phyloP scores from a whole-genome alignment of 306 rosid genomes.

The Trifolium subterraneum region DNA sequence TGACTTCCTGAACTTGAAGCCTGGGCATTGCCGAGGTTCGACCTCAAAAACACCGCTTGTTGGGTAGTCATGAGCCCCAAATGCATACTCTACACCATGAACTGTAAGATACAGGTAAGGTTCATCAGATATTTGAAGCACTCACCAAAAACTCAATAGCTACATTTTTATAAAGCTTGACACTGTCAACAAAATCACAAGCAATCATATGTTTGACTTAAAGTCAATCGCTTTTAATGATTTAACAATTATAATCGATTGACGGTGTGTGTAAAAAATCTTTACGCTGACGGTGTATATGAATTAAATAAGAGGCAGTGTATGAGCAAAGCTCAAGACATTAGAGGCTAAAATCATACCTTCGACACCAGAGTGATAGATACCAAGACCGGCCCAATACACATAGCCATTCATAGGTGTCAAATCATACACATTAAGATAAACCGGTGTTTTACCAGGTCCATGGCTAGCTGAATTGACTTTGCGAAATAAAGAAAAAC shows the following conservation, averaged over 20 bases:
- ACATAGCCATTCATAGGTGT: constrained; percentile 95
- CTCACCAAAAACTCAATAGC: constrained; percentile 27
- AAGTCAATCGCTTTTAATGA: neutral
- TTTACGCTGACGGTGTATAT: neutral
- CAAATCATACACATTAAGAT: constrained; percentile 92
- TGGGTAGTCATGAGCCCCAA: constrained; percentile 96
- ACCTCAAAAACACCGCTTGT: constrained; percentile 98
- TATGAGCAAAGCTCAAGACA: constrained; percentile 25
- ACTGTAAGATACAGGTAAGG: constrained; percentile 58
- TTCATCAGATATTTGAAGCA: constrained; percentile 38
- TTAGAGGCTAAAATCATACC: constrained; percentile 51
- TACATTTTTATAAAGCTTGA: too few relatives aligned
- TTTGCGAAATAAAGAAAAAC: constrained; percentile 78
- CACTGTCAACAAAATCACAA: too few relatives aligned
- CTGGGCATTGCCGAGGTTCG: constrained; percentile 96
- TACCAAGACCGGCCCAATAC: constrained; percentile 96
- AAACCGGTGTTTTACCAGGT: constrained; percentile 77
- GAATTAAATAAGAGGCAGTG: constrained; percentile 6
- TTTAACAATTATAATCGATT: neutral
- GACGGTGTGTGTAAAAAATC: neutral
- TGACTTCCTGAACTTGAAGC: constrained; percentile 92
- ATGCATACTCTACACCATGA: constrained; percentile 94
- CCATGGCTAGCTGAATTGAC: constrained; percentile 63
- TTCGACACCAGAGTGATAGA: constrained; percentile 98
- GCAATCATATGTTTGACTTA: neutral